phyloP scores from a whole-genome alignment of 257 asterid species.

The Solanum appendiculatum region DNA sequence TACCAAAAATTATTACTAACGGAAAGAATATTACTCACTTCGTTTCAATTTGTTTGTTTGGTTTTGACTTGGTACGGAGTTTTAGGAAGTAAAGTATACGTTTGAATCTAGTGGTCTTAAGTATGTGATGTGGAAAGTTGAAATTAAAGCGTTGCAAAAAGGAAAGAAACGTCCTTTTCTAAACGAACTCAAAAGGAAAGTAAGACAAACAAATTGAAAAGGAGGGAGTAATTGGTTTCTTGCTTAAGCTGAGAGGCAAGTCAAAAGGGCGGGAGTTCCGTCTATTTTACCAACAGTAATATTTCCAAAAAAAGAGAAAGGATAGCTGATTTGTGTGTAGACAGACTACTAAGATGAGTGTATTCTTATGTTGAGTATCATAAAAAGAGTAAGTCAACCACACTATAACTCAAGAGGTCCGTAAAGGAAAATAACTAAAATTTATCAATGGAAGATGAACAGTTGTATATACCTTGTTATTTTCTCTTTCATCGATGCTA shows the following conservation, averaged over 20 bases:
- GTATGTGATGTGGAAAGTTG: background rate
- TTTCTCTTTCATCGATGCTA: constrained; percentile 57
- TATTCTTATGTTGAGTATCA: background rate
- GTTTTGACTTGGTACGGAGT: background rate
- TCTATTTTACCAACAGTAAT: background rate
- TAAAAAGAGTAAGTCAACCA: background rate
- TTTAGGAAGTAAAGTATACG: background rate
- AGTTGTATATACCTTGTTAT: constrained; percentile 44
- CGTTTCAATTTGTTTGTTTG: background rate
- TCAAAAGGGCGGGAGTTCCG: background rate
- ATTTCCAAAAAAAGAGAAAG: background rate
- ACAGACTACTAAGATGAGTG: background rate
- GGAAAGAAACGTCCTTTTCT: background rate
- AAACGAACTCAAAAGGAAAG: background rate
- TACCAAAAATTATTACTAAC: background rate
- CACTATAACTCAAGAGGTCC: background rate
- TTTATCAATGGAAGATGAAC: background rate
- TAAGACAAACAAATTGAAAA: background rate
- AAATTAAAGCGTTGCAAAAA: background rate
- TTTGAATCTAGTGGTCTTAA: background rate
- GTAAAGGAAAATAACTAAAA: background rate
- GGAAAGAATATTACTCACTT: background rate
- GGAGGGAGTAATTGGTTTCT: background rate
- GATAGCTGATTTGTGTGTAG: background rate
- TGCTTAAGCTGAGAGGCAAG: background rate